Conservation (phyloP, 495 filamentous ascomycete species). For the Parathielavia hyrcaniae region DNA sequence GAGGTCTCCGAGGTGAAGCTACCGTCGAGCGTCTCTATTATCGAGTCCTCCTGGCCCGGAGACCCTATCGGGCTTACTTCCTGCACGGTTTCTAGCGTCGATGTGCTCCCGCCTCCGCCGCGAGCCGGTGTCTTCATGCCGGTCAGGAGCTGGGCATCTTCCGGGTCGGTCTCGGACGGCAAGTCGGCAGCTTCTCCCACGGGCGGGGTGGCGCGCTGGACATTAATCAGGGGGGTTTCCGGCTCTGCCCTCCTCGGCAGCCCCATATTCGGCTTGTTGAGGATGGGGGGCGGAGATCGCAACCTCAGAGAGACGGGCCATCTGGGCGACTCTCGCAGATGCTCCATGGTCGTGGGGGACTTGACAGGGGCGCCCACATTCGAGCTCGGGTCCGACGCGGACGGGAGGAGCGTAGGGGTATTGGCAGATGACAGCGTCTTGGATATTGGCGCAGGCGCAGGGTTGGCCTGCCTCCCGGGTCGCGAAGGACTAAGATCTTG, state of each 20-base stretch:
- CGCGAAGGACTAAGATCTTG: constrained; percentile 65
- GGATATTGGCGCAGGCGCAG: constrained; percentile 53
- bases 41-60: constrained; percentile 47
- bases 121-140: constrained; percentile 62
- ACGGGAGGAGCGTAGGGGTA: constrained; percentile 52
- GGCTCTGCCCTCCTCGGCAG: constrained; percentile 43
- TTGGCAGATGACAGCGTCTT: constrained; percentile 58
- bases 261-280: constrained; percentile 37
- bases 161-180: constrained; percentile 45
- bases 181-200: constrained; percentile 34
- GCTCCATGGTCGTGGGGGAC: constrained; percentile 42
- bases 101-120: constrained; percentile 57
- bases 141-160: constrained; percentile 47
- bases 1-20: constrained; percentile 41
- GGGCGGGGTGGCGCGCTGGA: constrained; percentile 48
- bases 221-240: constrained; percentile 49
- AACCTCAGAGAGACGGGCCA: constrained; percentile 63
- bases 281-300: constrained; percentile 59
- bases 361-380: constrained; percentile 59
- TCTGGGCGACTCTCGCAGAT: constrained; percentile 53
- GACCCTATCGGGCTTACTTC: constrained; percentile 80
- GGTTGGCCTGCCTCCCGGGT: constrained; percentile 43
- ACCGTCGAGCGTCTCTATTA: constrained; percentile 47
- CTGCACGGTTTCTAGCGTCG: constrained; percentile 84
- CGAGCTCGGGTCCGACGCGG: constrained; percentile 48